Percentiles rank a stretch among this genome's conserved stretches.
These are phyloP conservation scores for Hura crepitans DNA, from an alignment of 441 rosid genomes.

Conservation along the genomic window DNA sequence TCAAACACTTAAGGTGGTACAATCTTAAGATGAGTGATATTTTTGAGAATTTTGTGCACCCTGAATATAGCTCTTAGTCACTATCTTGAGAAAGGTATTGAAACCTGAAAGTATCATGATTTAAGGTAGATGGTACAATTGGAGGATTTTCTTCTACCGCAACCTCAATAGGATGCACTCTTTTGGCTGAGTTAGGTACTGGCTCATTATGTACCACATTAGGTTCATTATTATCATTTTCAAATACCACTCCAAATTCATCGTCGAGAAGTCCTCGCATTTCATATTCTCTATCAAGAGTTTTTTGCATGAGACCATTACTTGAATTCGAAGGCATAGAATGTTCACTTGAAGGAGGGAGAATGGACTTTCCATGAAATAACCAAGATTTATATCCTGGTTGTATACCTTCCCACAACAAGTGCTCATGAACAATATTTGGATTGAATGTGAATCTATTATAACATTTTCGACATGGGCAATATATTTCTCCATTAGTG, in stretches of 20 bases:
- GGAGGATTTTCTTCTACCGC: not conserved
- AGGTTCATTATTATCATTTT: not conserved
- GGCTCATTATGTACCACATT: not conserved
- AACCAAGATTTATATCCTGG: not conserved
- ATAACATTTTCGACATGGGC: not conserved
- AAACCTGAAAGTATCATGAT: not conserved
- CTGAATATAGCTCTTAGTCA: not conserved
- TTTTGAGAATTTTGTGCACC: not conserved
- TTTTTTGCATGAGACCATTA: too few relatives aligned
- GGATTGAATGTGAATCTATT: not conserved
- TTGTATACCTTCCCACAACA: not conserved
- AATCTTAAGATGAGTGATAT: not conserved
- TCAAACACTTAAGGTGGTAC: not conserved
- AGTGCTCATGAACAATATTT: not conserved
- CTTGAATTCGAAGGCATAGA: too few relatives aligned
- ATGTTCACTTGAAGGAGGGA: too few relatives aligned
- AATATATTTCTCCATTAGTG: not conserved
- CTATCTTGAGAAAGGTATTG: not conserved
- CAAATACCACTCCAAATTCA: not conserved
- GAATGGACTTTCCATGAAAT: not conserved
- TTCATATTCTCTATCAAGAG: too few relatives aligned
- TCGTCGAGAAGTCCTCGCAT: too few relatives aligned
- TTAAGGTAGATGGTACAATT: not conserved
- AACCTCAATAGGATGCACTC: not conserved
- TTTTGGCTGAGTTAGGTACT: not conserved